These are phyloP conservation scores for Hanseniaspora hatyaiensis DNA, from an alignment of 805 yeast species.

Conservation along the genomic window DNA sequence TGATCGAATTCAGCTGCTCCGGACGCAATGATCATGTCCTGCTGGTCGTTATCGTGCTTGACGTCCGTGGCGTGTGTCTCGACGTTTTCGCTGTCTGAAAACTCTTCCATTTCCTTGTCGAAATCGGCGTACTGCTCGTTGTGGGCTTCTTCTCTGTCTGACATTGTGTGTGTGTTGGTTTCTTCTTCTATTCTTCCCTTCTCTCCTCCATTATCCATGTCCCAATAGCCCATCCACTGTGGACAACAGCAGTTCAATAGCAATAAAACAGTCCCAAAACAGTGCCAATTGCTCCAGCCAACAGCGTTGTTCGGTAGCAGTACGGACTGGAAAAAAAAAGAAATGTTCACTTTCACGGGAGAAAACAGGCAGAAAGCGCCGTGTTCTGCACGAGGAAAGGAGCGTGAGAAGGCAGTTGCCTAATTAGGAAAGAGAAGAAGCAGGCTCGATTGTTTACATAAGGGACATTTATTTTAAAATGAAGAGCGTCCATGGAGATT, in stretches of 20 bases:
- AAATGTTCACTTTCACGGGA: neutral
- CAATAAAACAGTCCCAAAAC: no score
- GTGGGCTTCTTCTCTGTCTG: slow-evolving; percentile 48
- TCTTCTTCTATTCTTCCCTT: neutral
- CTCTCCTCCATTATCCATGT: neutral
- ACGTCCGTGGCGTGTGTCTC: slow-evolving; percentile 29
- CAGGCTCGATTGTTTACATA: neutral
- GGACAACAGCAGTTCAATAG: no score
- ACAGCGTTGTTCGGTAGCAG: no score
- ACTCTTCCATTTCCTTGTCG: slow-evolving; percentile 58
- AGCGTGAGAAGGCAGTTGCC: neutral
- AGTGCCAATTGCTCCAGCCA: no score
- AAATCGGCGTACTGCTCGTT: slow-evolving; percentile 70
- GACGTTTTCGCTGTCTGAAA: slow-evolving; percentile 56
- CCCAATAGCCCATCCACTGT: no score
- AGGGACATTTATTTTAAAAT: neutral
- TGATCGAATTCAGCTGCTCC: slow-evolving; percentile 52
- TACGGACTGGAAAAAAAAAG: neutral
- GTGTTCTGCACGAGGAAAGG: no score
- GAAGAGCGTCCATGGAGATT: no score
- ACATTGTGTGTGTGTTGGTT: slow-evolving; percentile 29
- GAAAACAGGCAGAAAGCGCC: no score
- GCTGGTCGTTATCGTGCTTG: slow-evolving; percentile 27
- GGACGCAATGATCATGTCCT: slow-evolving; percentile 58
- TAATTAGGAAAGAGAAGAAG: neutral